Evolutionary conservation across 352 stramenopile species (phyloP).

Genomic region (Phytopythium kandeliae): DNA sequence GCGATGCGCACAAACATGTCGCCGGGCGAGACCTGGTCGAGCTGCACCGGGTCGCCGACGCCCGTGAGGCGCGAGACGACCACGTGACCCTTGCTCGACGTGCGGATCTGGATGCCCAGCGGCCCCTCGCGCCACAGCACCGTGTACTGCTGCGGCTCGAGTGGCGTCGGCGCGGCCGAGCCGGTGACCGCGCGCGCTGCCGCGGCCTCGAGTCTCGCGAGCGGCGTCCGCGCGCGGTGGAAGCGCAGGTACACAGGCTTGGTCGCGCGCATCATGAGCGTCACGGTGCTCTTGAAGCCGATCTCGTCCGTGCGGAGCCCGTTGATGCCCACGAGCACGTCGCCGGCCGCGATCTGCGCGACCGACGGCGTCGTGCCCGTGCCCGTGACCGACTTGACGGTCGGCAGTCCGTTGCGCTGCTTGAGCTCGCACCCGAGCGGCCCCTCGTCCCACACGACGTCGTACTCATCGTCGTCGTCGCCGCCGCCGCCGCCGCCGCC

Average conservation of each 20-base stretch:
- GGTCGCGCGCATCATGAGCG: slow-evolving; percentile 60
- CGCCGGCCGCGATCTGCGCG: slow-evolving; percentile 53
- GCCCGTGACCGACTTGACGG: slow-evolving; percentile 62
- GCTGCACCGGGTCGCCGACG: slow-evolving; percentile 42
- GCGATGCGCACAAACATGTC: slow-evolving; percentile 76
- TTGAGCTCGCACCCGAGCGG: slow-evolving; percentile 71
- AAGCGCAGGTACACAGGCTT: slow-evolving; percentile 80
- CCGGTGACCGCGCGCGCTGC: too few species aligned
- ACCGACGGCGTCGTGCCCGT: slow-evolving; percentile 55
- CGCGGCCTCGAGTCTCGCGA: slow-evolving; percentile 5
- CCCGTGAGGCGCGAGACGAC: slow-evolving; percentile 72
- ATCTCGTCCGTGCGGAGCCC: slow-evolving; percentile 66
- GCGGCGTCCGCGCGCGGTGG: too few species aligned
- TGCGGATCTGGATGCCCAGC: slow-evolving; percentile 81
- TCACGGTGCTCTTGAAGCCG: slow-evolving; percentile 73
- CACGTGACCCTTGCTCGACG: slow-evolving; percentile 49
- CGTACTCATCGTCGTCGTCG: slow-evolving; percentile 41
- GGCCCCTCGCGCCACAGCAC: slow-evolving; percentile 71
- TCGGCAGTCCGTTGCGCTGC: slow-evolving; percentile 57
- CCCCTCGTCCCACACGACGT: slow-evolving; percentile 71
- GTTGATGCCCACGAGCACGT: slow-evolving; percentile 74
- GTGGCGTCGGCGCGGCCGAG: slow-evolving; percentile 7
- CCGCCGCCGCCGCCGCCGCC: slow-evolving; percentile 7
- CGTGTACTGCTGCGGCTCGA: slow-evolving; percentile 56
- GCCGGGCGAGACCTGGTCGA: slow-evolving; percentile 46